phyloP scores from a whole-genome alignment of 805 yeast genomes.

The Hanseniaspora osmophila region DNA sequence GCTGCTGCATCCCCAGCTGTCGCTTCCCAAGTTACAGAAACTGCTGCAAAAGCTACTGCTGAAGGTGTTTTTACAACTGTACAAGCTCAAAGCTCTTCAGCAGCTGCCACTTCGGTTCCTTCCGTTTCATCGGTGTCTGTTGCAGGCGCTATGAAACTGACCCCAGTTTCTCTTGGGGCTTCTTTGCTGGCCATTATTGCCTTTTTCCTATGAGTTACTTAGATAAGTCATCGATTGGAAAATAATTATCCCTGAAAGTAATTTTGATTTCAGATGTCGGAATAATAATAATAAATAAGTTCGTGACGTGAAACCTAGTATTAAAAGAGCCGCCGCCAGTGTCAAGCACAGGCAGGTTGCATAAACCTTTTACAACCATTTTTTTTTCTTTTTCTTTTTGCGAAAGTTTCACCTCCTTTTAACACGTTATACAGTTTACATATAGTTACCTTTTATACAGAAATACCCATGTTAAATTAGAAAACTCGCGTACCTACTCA shows the following conservation, averaged over 20 bases:
- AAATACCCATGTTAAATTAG: too few relatives aligned
- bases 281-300: too few relatives aligned
- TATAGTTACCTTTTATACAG: too few relatives aligned
- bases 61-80: neutral
- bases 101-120: neutral
- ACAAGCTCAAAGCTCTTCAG: neutral
- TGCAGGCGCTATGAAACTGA: neutral
- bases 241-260: neutral
- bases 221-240: neutral
- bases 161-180: neutral
- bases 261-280: neutral
- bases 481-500: too few relatives aligned
- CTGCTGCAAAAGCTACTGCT: neutral
- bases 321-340: too few relatives aligned
- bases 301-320: too few relatives aligned
- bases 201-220: neutral
- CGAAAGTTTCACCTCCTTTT: too few relatives aligned
- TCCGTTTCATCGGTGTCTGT: neutral
- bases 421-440: too few relatives aligned
- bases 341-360: too few relatives aligned
- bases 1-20: neutral
- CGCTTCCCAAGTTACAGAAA: neutral
- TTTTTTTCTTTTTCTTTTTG: too few relatives aligned
- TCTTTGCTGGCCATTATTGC: neutral
- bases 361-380: too few relatives aligned